phyloP scores from a whole-genome alignment of 2,329 filamentous ascomycete species.

The Clonostachys rhizophaga region DNA sequence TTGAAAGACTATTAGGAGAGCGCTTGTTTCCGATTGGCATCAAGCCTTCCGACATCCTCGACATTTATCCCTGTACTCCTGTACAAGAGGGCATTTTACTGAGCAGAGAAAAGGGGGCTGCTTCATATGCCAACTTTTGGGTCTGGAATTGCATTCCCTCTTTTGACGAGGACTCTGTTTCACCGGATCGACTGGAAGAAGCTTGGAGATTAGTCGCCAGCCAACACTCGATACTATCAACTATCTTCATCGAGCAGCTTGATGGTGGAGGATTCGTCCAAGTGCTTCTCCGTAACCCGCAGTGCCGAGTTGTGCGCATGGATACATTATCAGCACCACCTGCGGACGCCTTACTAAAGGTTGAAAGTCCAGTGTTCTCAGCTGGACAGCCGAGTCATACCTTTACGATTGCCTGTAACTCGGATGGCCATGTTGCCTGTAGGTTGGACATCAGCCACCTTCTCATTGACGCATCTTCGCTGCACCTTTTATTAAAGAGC shows the following conservation, averaged over 20 bases:
- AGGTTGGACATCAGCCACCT: slow-evolving; percentile 27
- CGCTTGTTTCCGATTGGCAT: not conserved
- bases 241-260: slow-evolving; percentile 20
- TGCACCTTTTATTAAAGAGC: slow-evolving; percentile 17
- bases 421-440: slow-evolving; percentile 7
- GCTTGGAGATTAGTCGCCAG: slow-evolving; percentile 12
- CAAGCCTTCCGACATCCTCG: not conserved
- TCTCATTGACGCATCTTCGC: slow-evolving; percentile 23
- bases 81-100: not conserved
- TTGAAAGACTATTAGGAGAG: slow-evolving; percentile 28
- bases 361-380: slow-evolving; percentile 4
- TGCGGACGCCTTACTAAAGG: slow-evolving; percentile 7
- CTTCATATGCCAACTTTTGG: not conserved
- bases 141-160: not conserved
- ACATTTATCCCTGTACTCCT: not conserved
- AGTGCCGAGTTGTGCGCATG: slow-evolving; percentile 7
- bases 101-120: not conserved
- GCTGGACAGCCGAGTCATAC: slow-evolving; percentile 8
- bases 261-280: slow-evolving; percentile 17
- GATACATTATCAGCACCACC: slow-evolving; percentile 11
- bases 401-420: slow-evolving; percentile 13
- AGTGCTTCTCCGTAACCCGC: slow-evolving; percentile 13
- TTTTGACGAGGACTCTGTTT: not conserved
- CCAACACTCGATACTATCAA: slow-evolving; percentile 21
- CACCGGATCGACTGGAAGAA: slow-evolving; percentile 2